A percentile compares a stretch with the other conserved stretches of the same genome.
Evolutionary conservation across 2,329 filamentous ascomycete genomes (phyloP).

Genomic region (Fusarium nematophilum): DNA sequence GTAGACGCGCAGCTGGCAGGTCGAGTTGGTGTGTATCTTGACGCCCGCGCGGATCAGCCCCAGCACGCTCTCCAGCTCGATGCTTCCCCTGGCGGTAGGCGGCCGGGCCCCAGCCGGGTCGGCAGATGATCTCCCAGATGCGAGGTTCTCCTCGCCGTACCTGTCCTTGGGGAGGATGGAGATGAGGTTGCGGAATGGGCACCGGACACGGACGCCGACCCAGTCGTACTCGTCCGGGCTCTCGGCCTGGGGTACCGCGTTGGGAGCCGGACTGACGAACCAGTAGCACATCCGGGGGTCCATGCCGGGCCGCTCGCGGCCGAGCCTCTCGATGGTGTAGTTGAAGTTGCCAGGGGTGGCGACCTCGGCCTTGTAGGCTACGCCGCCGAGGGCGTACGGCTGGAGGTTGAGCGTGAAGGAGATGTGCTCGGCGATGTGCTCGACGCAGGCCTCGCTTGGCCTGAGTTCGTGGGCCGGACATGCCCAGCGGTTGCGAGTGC

Average conservation of each 20-base stretch:
- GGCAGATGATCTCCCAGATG: neutral
- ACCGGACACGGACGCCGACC: conserved; percentile 43
- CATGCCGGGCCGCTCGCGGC: neutral
- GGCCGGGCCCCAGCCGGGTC: neutral
- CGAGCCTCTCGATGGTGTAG: neutral
- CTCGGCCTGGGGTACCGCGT: conserved; percentile 6
- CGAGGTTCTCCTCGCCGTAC: neutral
- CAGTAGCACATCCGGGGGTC: conserved; percentile 14
- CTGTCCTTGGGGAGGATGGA: neutral
- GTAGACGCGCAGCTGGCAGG: conserved; percentile 30
- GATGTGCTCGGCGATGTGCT: conserved; percentile 20
- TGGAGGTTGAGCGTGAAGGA: neutral
- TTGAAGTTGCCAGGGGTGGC: neutral
- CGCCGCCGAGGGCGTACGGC: conserved; percentile 2
- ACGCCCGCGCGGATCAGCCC: conserved; percentile 24
- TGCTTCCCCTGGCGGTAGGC: neutral
- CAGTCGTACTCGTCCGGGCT: conserved; percentile 41
- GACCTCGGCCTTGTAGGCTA: conserved; percentile 10
- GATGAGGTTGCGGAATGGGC: conserved; percentile 17
- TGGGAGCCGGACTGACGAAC: conserved; percentile 25
- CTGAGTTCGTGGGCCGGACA: conserved; percentile 29
- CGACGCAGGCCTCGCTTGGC: conserved; percentile 17
- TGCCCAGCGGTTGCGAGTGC: conserved; percentile 21
- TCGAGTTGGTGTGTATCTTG: conserved; percentile 41
- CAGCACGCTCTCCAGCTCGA: conserved; percentile 19